Conservation (phyloP, 1,284 basidiomycete species). For the Leccinum griseonigrum region DNA sequence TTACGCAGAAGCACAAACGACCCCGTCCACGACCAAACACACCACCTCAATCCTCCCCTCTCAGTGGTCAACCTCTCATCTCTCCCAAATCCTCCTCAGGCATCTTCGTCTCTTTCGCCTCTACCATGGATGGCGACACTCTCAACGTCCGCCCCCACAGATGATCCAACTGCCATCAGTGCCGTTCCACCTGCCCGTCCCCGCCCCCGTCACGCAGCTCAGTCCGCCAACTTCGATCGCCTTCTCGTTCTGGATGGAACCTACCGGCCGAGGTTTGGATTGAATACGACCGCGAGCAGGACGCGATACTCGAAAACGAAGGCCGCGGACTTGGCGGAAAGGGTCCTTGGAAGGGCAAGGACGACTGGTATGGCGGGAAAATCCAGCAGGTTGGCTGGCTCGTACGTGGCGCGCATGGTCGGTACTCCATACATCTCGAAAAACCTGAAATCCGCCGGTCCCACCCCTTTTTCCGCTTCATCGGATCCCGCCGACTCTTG, state of each 20-base stretch:
- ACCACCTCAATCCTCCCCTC: slow-evolving; percentile 18
- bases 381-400: slow-evolving; percentile 59
- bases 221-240: too few species aligned
- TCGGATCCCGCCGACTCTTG: slow-evolving; percentile 61
- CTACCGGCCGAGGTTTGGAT: slow-evolving; percentile 25
- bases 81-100: slow-evolving; percentile 29
- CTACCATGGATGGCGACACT: slow-evolving; percentile 16
- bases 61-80: slow-evolving; percentile 14
- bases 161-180: not conserved
- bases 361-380: slow-evolving; percentile 64
- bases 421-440: slow-evolving; percentile 45
- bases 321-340: slow-evolving; percentile 59
- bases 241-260: too few species aligned
- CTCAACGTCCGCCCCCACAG: not conserved
- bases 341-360: slow-evolving; percentile 47
- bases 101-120: slow-evolving; percentile 26
- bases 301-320: slow-evolving; percentile 50
- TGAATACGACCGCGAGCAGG: slow-evolving; percentile 68
- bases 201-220: slow-evolving; percentile 13
- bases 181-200: slow-evolving; percentile 17
- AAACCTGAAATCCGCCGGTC: slow-evolving; percentile 59
- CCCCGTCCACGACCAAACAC: slow-evolving; percentile 20
- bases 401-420: slow-evolving; percentile 20
- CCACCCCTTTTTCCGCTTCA: slow-evolving; percentile 56
- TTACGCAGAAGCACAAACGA: slow-evolving; percentile 8